phyloP scores from a whole-genome alignment of 805 yeast genomes.

The Metschnikowia kofuensis region DNA sequence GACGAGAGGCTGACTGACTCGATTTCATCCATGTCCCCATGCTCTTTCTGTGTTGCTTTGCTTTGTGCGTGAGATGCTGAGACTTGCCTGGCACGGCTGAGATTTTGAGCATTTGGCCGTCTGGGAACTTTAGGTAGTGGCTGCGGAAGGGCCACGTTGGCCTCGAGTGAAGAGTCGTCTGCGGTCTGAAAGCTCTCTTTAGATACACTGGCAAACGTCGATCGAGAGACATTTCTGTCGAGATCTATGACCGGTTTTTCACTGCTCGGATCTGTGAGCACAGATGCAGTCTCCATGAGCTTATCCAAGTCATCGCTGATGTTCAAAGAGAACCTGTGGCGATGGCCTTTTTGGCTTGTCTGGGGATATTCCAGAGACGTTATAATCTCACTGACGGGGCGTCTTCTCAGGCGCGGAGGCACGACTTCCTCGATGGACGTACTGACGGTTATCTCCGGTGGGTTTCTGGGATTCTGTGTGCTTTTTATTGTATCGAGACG shows the following conservation, averaged over 20 bases:
- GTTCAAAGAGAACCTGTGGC: conserved; percentile 23
- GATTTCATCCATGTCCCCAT: not conserved
- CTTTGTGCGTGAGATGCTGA: conserved; percentile 8
- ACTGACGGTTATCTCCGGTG: conserved; percentile 30
- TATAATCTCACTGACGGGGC: conserved; percentile 33
- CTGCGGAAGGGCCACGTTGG: not conserved
- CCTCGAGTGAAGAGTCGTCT: conserved; percentile 4
- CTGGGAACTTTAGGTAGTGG: conserved; percentile 17
- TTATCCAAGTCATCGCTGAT: conserved; percentile 37
- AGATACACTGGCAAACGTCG: not conserved
- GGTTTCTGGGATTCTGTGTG: conserved; percentile 4
- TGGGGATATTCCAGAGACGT: conserved; percentile 1
- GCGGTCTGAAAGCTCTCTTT: conserved; percentile 16
- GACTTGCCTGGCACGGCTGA: conserved; percentile 16
- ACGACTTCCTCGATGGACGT: conserved; percentile 36
- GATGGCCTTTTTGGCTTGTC: not conserved
- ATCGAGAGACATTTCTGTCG: not conserved
- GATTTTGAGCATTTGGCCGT: conserved; percentile 14
- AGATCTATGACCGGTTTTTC: not conserved
- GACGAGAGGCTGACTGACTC: not conserved
- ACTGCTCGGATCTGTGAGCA: conserved; percentile 2
- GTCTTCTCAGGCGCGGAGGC: conserved; percentile 37
- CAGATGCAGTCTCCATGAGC: conserved; percentile 35
- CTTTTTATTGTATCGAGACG: conserved; percentile 22
- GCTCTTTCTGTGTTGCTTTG: not conserved